Conservation (phyloP, 768 basidiomycete genomes). For the Naganishia onofrii region DNA sequence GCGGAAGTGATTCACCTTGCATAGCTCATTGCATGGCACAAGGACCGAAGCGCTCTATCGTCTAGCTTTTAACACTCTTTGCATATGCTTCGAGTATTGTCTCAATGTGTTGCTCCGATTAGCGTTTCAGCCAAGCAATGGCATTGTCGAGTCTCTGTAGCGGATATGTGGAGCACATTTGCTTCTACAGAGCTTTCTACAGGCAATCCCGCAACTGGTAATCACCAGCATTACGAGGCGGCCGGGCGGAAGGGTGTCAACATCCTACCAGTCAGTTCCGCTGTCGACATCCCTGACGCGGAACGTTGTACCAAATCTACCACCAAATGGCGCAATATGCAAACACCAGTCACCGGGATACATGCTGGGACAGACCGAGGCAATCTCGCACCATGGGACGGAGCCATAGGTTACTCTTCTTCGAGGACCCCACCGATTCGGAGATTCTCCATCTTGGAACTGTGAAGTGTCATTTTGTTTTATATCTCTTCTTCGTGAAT, state of each 20-base stretch:
- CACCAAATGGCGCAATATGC: not conserved
- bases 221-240: not conserved
- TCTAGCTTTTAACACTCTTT: not conserved
- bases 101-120: not conserved
- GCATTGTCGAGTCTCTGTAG: no score
- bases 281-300: not conserved
- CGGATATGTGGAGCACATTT: not conserved
- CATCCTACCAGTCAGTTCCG: not conserved
- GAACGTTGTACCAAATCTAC: not conserved
- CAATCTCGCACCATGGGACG: no score
- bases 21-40: no score
- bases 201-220: no score
- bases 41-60: no score
- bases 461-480: no score
- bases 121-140: no score
- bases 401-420: no score
- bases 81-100: not conserved
- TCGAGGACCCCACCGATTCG: no score
- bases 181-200: not conserved
- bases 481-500: no score
- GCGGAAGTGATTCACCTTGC: not conserved
- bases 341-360: not conserved
- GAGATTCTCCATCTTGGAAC: no score
- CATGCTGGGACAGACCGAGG: not conserved
- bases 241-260: not conserved